A percentile compares a stretch with the other conserved stretches of the same genome.
These are phyloP conservation scores for Paraphysoderma sedebokerense DNA, from an alignment of 371 early-diverging fungal genomes.

Conservation along the genomic window DNA sequence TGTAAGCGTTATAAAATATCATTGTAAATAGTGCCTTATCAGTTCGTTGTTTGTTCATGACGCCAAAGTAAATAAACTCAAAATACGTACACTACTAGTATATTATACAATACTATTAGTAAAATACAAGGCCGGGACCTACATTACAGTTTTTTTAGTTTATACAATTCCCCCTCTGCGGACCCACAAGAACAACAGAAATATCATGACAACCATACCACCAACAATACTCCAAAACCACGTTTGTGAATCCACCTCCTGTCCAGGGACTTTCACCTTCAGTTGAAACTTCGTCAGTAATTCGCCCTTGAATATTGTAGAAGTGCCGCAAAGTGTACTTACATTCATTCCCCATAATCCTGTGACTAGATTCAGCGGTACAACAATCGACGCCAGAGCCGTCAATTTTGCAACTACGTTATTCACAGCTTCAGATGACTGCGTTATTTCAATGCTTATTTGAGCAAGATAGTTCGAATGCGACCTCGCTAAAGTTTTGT, in stretches of 20 bases:
- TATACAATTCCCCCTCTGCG: background rate
- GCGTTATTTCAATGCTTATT: slow-evolving; percentile 89
- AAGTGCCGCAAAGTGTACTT: no score
- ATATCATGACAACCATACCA: background rate
- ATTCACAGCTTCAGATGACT: slow-evolving; percentile 78
- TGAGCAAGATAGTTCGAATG: slow-evolving; percentile 93
- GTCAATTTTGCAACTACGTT: slow-evolving; percentile 80
- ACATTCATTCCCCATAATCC: slow-evolving; percentile 93
- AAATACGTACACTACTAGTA: no score
- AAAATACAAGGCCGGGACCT: no score
- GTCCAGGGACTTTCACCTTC: slow-evolving; percentile 59
- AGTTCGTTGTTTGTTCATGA: no score
- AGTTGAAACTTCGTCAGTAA: no score
- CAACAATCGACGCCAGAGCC: slow-evolving; percentile 74
- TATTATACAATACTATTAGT: no score
- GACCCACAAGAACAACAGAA: background rate
- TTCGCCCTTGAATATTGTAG: slow-evolving; percentile 6
- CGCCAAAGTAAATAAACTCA: no score
- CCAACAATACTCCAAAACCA: slow-evolving; percentile 3
- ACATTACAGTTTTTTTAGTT: background rate
- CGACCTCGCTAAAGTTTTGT: slow-evolving; percentile 72
- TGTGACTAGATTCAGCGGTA: slow-evolving; percentile 87
- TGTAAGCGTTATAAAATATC: no score
- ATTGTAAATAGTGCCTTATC: no score
- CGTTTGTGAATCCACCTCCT: slow-evolving; percentile 16